Conservation (phyloP, 139 green algal species). For the Chlamydomonas schloesseri region DNA sequence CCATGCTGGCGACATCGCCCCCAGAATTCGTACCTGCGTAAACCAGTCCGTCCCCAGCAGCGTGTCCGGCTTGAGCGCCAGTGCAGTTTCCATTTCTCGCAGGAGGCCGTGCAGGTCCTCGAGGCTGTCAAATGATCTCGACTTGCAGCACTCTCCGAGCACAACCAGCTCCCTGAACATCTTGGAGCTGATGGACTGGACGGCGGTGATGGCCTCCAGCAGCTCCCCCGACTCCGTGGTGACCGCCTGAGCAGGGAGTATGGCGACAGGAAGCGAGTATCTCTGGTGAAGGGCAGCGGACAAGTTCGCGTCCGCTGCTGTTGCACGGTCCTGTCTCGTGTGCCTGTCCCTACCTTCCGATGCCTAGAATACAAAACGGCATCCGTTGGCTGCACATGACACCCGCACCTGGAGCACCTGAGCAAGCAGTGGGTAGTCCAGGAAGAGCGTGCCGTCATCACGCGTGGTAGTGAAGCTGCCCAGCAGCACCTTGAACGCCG, state of each 20-base stretch:
- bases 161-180: constrained; percentile 28
- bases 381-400: no score
- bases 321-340: no score
- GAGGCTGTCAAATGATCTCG: not conserved
- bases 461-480: not conserved
- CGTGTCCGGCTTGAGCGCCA: constrained; percentile 21
- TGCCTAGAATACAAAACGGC: no score
- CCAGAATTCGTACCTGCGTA: not conserved
- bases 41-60: constrained; percentile 26
- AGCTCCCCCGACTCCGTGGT: not conserved
- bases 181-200: not conserved
- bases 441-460: not conserved
- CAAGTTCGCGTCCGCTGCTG: no score
- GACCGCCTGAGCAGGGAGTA: no score
- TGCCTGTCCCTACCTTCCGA: no score
- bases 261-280: constrained; percentile 5
- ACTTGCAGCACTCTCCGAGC: constrained; percentile 27
- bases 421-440: constrained; percentile 11
- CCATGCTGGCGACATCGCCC: no score
- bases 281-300: no score
- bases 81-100: not conserved
- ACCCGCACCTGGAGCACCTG: constrained; percentile 3
- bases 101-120: not conserved
- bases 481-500: constrained; percentile 17
- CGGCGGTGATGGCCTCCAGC: not conserved